Evolutionary conservation across 1,284 basidiomycete genomes (phyloP), one percentile per base, ranked within the genome.

Genomic region (Naganishia cerealis): DNA sequence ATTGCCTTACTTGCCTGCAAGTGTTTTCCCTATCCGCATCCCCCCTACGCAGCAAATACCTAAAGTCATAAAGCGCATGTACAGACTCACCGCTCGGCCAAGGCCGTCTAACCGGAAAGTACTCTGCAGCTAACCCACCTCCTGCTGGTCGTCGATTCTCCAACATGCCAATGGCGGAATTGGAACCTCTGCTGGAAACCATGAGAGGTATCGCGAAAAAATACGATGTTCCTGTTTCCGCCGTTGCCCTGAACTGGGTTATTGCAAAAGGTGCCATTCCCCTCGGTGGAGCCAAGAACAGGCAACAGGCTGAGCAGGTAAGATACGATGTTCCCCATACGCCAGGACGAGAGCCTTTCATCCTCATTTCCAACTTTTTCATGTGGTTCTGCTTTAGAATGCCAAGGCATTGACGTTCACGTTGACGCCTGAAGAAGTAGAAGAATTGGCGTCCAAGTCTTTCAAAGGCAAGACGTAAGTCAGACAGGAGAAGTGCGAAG

Each of bases 191-290:
- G 6, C 58, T 80, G 3, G 71, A 71, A 8, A 71, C 72, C 12
- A 75, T 79, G 72, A 68, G 73, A 13, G 43, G 40, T n/a, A 71
- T 80, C n/a, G 74, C 75, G 1, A 70, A 73, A 29, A 75, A 74
- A 57, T 71, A 79, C 57, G 72, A 70, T 29, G 78, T 80, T 8
- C 70, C 75, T 5, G 69, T 76, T 8, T 74, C 74, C 2, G 78
- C 78, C 3, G 72, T 80, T 24, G 79, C 78, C n/a, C 69, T 80
- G 59, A 77, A 77, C 50, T 80, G 79, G 79, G 77, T 80, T 18
- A 76, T 80, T 39, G 70, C 70, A 33, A 79, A 79, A 66, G 79
- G 79, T n/a, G 77, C 77, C 7, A 79, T 80, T 36, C 79, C 79
- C 1, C 72, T 80, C n/a, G 77, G 78, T 5, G 79, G 79, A n/a